Percentiles rank a stretch among this genome's conserved stretches.
phyloP scores from a whole-genome alignment of 495 filamentous ascomycete genomes.

The Lasiosphaeria miniovina region DNA sequence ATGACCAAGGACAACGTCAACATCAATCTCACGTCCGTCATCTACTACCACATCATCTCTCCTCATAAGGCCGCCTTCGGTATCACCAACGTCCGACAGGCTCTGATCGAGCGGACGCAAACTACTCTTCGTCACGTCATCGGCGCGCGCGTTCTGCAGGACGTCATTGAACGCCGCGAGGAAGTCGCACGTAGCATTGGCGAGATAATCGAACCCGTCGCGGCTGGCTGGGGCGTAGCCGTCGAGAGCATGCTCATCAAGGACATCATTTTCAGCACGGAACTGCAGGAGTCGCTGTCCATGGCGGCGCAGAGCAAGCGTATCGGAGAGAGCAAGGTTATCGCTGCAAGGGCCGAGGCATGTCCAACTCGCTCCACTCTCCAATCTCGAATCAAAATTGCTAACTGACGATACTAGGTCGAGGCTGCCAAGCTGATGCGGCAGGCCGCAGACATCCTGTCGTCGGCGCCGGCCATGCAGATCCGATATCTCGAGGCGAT shows the following conservation, averaged over 20 bases:
- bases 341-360: slow-evolving; percentile 84
- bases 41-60: slow-evolving; percentile 96
- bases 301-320: slow-evolving; percentile 99
- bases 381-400: background rate
- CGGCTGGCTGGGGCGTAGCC: slow-evolving; percentile 87
- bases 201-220: slow-evolving; percentile 97
- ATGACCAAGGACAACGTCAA: slow-evolving; percentile 99
- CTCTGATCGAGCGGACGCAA: slow-evolving; percentile 95
- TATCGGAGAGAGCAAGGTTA: slow-evolving; percentile 97
- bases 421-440: slow-evolving; percentile 97
- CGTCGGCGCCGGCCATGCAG: slow-evolving; percentile 94
- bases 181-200: slow-evolving; percentile 91
- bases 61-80: slow-evolving; percentile 98
- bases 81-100: slow-evolving; percentile 89
- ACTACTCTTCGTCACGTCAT: slow-evolving; percentile 97
- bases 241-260: slow-evolving; percentile 99
- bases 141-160: slow-evolving; percentile 91
- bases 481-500: slow-evolving; percentile 99
- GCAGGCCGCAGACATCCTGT: slow-evolving; percentile 94
- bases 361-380: background rate
- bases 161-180: slow-evolving; percentile 98
- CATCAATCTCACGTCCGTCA: slow-evolving; percentile 88
- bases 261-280: slow-evolving; percentile 95
- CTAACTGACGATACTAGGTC: slow-evolving; percentile 44
- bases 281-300: slow-evolving; percentile 94